phyloP scores from a whole-genome alignment of 352 stramenopile genomes.

The Globisporangium recalcitrans region DNA sequence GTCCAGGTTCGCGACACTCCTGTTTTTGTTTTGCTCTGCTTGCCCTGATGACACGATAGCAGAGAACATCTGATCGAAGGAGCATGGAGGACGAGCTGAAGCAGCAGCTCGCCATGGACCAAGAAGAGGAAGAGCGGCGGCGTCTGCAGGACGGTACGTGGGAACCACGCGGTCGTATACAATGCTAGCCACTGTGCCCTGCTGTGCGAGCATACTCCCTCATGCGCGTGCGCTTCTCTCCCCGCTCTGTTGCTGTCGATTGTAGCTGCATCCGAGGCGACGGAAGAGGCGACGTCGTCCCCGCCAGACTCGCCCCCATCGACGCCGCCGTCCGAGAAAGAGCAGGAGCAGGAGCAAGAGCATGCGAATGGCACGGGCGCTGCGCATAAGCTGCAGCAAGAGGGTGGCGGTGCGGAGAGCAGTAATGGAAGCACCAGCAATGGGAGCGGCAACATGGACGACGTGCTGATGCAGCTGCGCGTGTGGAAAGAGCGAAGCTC shows the following conservation, averaged over 20 bases:
- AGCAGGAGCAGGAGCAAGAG: background rate
- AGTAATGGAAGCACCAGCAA: background rate
- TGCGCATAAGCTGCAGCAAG: background rate
- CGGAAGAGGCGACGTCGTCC: constrained; percentile 7
- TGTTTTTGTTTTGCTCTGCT: background rate
- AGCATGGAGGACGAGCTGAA: constrained; percentile 10
- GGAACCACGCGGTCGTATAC: background rate
- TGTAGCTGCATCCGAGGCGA: background rate
- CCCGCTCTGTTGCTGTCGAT: background rate
- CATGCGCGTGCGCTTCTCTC: background rate
- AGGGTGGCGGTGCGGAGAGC: background rate
- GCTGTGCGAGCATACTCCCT: background rate
- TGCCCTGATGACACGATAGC: constrained; percentile 3
- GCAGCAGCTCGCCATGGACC: background rate
- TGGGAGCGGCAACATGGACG: constrained; percentile 12
- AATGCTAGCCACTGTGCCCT: background rate
- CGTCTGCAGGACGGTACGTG: background rate
- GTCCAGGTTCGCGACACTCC: background rate
- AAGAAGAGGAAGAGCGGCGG: background rate
- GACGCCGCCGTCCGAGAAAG: constrained; percentile 2
- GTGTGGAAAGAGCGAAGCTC: constrained; percentile 57
- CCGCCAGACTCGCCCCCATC: constrained; percentile 6
- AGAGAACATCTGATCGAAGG: background rate
- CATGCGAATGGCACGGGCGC: background rate
- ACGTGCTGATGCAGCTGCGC: constrained; percentile 34